These are phyloP conservation scores for Candida saitoana DNA, from an alignment of 805 yeast species.

Conservation along the genomic window DNA sequence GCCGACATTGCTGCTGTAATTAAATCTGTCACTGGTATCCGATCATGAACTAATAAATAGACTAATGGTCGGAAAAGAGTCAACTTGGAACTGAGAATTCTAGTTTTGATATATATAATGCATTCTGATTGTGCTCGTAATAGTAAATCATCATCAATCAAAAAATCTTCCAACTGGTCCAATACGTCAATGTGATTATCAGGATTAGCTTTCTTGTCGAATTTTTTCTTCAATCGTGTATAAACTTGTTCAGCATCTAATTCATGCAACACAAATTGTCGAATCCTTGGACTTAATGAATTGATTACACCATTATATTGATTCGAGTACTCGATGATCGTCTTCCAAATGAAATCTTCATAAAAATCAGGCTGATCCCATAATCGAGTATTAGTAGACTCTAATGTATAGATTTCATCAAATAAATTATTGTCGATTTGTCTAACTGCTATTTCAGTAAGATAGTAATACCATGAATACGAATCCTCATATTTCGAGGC, in stretches of 20 bases:
- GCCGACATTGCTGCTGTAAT: slow-evolving; percentile 23
- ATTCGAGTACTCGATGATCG: slow-evolving; percentile 28
- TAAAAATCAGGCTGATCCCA: slow-evolving; percentile 26
- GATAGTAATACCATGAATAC: slow-evolving; percentile 35
- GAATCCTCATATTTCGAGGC: slow-evolving; percentile 23
- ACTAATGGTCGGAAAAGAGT: slow-evolving; percentile 31
- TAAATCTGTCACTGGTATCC: slow-evolving; percentile 23
- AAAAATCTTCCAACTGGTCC: slow-evolving; percentile 30
- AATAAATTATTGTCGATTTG: slow-evolving; percentile 35
- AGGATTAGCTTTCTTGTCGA: slow-evolving; percentile 13
- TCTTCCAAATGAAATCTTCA: slow-evolving; percentile 19
- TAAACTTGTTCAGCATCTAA: slow-evolving; percentile 27
- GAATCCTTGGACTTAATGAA: slow-evolving; percentile 30
- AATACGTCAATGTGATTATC: slow-evolving; percentile 11
- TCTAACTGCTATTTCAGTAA: slow-evolving; percentile 38
- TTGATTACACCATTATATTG: slow-evolving; percentile 37
- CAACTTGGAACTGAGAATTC: slow-evolving; percentile 31
- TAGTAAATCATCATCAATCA: slow-evolving; percentile 30
- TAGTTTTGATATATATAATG: slow-evolving; percentile 35
- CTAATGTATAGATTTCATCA: slow-evolving; percentile 26
- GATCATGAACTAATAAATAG: slow-evolving; percentile 29
- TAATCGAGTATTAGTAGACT: slow-evolving; percentile 5
- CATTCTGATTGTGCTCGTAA: slow-evolving; percentile 33
- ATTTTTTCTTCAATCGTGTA: slow-evolving; percentile 21
- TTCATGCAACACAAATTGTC: slow-evolving; percentile 31